Evolutionary conservation across 2,329 filamentous ascomycete species (phyloP).

Genomic region (Cordyceps cateniannulata): DNA sequence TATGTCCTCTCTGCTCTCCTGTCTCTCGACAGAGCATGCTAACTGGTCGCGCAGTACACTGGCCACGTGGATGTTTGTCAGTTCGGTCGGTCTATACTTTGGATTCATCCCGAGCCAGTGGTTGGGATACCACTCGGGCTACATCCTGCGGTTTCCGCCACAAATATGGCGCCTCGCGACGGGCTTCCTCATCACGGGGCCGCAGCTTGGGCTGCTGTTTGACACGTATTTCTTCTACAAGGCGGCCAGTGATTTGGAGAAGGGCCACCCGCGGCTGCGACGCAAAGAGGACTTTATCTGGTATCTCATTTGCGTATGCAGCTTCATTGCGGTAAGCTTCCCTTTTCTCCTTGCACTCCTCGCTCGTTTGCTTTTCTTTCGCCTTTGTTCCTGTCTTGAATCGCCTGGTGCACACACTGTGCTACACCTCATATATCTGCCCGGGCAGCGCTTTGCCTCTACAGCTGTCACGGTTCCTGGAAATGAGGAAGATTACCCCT

Average conservation of each 20-base stretch:
- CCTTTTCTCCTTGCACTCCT: constrained; percentile 19
- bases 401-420: constrained; percentile 12
- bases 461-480: constrained; percentile 79
- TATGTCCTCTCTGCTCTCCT: constrained; percentile 20
- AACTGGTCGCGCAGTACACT: constrained; percentile 11
- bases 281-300: constrained; percentile 73
- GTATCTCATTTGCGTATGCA: constrained; percentile 69
- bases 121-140: constrained; percentile 46
- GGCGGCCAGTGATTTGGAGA: constrained; percentile 71
- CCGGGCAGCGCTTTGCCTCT: constrained; percentile 60
- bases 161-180: constrained; percentile 38
- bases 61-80: constrained; percentile 22
- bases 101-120: constrained; percentile 42
- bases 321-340: constrained; percentile 68
- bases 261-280: constrained; percentile 61
- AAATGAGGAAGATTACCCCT: constrained; percentile 76
- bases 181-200: constrained; percentile 35
- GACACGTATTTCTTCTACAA: constrained; percentile 72
- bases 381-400: constrained; percentile 3
- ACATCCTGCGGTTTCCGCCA: constrained; percentile 45
- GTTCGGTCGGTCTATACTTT: constrained; percentile 54
- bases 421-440: constrained; percentile 62
- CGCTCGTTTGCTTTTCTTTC: constrained; percentile 13
- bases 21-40: constrained; percentile 3
- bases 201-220: constrained; percentile 50